Evolutionary conservation across 148 eudicot species (phyloP), one percentile per base, ranked within the genome.

Genomic region (Bassia scoparia): DNA sequence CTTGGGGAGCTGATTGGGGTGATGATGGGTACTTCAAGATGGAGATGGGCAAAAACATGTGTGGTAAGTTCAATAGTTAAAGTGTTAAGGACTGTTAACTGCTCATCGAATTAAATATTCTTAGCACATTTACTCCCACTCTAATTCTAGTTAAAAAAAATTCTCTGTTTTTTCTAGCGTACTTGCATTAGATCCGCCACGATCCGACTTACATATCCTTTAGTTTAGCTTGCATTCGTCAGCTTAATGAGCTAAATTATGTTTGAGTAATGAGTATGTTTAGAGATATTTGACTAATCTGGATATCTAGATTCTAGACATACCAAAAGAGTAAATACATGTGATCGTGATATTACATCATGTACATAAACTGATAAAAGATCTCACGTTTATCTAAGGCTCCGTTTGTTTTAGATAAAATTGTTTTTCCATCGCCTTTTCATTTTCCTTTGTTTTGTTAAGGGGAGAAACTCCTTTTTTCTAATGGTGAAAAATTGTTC

Each of bases 41-140:
- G 97, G 96, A 92, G 86, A 62, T 90, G 96, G 97, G 99, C 41
- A 90, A 96, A 78, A 96, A 92, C 91, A 92, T 96, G 97, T 96
- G 99, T 81, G 99, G 99, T 95, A 79, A 84, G 98, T 84, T 23
- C 12, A 33, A 14, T 14, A 18, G 41, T 2, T 18, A 61, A 1
- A 27, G 63, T 12, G 6, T 34, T 59, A 14, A 59, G 15, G 15
- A 9, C 29, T 59, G 16, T 56, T 1, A 12, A 30, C n/a, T 58
- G 53, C n/a, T 49, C 2, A 15, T 49, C 3, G 20, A 15, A 21
- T 49, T n/a, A 18, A 49, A 15, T 49, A 18, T 49, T 52, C 56
- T 52, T 52, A 21, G 20, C 6, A 52, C 20, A 20, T 49, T 52
- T 52, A 52, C 56, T 52, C 56, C 21, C 7, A n/a, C n/a, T 52